These are phyloP conservation scores for Solanum chilense DNA, from an alignment of 257 asterid genomes.

Conservation along the genomic window DNA sequence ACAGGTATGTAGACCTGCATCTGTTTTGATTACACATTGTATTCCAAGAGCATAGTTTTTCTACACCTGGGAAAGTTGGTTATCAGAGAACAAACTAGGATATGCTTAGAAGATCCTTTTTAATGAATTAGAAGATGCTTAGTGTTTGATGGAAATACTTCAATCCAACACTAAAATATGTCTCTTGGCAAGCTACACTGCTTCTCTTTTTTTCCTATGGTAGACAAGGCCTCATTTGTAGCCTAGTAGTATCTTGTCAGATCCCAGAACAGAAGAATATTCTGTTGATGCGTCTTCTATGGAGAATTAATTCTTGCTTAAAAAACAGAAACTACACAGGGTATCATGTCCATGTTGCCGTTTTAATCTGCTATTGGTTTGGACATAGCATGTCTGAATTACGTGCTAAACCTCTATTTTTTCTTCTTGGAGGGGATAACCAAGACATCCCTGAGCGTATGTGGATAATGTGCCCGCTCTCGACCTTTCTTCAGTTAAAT, in stretches of 20 bases:
- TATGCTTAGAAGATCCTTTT: neutral
- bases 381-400: neutral
- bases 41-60: neutral
- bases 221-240: neutral
- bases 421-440: neutral
- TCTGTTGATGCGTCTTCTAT: neutral
- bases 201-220: neutral
- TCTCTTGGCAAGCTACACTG: neutral
- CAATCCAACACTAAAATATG: neutral
- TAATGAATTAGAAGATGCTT: neutral
- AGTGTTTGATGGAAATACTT: neutral
- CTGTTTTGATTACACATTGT: neutral
- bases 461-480: neutral
- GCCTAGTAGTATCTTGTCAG: neutral
- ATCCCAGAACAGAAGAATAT: neutral
- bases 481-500: neutral
- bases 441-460: neutral
- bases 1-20: slow-evolving; percentile 43
- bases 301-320: neutral
- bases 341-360: neutral
- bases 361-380: neutral
- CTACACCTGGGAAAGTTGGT: neutral
- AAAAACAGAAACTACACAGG: neutral
- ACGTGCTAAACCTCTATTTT: neutral
- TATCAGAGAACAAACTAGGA: neutral